Percentiles rank a stretch among this genome's conserved stretches.
Conservation (phyloP, 2,329 filamentous ascomycete genomes). For the Ophiocordyceps robertsii region DNA sequence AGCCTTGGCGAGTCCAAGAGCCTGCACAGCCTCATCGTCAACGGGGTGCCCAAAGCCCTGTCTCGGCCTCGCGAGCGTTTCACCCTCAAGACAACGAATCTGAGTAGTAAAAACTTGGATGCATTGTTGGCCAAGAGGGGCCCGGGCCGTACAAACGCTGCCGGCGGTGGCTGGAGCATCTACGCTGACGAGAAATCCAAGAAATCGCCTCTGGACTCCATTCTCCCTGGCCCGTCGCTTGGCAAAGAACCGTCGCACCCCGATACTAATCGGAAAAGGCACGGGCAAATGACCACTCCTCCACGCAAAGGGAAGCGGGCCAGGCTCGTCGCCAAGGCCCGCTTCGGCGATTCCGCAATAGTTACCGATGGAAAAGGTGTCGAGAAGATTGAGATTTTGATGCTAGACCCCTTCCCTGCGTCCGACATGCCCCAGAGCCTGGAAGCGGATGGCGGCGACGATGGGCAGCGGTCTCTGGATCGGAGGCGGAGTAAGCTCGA, state of each 20-base stretch:
- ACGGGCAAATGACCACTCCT: conserved; percentile 10
- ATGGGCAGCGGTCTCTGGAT: conserved; percentile 7
- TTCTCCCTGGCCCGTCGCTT: conserved; percentile 32
- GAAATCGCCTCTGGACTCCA: conserved; percentile 40
- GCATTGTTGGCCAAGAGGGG: conserved; percentile 59
- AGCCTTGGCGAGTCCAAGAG: conserved; percentile 42
- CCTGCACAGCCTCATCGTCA: conserved; percentile 57
- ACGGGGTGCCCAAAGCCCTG: conserved; percentile 71
- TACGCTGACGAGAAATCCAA: conserved; percentile 52
- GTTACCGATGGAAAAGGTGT: conserved; percentile 45
- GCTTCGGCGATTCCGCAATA: conserved; percentile 53
- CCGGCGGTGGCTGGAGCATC: conserved; percentile 66
- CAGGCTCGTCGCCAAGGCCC: conserved; percentile 46
- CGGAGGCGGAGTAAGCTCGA: conserved; percentile 22
- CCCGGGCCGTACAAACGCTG: conserved; percentile 53
- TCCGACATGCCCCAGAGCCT: conserved; percentile 3
- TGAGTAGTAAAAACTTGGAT: conserved; percentile 58
- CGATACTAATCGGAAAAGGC: conserved; percentile 16
- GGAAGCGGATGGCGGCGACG: conserved; percentile 12
- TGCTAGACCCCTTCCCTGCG: conserved; percentile 43
- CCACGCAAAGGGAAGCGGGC: conserved; percentile 39
- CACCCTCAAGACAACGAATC: conserved; percentile 50
- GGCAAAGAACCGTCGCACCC: conserved; percentile 18
- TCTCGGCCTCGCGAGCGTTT: conserved; percentile 63
- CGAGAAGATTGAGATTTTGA: conserved; percentile 44